Conservation (phyloP, 208 protist genomes). For the Angomonas deanei region DNA sequence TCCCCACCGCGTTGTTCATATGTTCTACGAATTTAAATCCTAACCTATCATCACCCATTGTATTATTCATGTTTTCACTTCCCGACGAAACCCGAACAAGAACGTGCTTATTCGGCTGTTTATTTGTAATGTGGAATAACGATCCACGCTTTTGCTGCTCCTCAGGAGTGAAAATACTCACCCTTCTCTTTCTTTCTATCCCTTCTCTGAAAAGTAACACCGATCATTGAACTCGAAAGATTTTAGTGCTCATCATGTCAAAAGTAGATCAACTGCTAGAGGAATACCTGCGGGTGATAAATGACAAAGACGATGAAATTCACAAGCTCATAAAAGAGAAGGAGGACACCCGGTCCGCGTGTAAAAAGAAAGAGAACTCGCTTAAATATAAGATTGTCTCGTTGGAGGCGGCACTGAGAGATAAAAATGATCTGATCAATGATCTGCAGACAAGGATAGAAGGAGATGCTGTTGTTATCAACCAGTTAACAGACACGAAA, state of each 20-base stretch:
- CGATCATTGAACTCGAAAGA: neutral
- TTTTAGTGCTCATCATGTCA: conserved; percentile 6
- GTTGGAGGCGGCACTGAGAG: conserved; percentile 12
- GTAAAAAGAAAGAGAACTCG: conserved; percentile 23
- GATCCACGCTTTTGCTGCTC: too few species aligned
- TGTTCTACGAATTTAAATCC: conserved; percentile 27
- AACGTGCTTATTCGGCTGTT: too few species aligned
- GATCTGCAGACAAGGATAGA: conserved; percentile 18
- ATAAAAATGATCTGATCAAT: conserved; percentile 16
- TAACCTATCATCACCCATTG: too few species aligned
- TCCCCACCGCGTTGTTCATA: conserved; percentile 73
- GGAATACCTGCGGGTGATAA: conserved; percentile 85
- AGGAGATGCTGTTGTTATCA: conserved; percentile 26
- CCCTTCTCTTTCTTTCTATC: neutral
- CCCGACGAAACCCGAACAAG: too few species aligned
- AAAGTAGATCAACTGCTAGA: conserved; percentile 70
- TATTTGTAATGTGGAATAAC: too few species aligned
- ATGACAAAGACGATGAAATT: conserved; percentile 79
- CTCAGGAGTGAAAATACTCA: too few species aligned
- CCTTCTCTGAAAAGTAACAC: neutral
- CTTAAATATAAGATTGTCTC: conserved; percentile 14
- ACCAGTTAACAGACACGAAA: conserved; percentile 27
- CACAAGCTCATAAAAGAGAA: conserved; percentile 43
- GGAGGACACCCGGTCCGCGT: conserved; percentile 31
- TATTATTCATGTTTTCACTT: too few species aligned